phyloP scores from a whole-genome alignment of 257 asterid species.

The Salvia miltiorrhiza region DNA sequence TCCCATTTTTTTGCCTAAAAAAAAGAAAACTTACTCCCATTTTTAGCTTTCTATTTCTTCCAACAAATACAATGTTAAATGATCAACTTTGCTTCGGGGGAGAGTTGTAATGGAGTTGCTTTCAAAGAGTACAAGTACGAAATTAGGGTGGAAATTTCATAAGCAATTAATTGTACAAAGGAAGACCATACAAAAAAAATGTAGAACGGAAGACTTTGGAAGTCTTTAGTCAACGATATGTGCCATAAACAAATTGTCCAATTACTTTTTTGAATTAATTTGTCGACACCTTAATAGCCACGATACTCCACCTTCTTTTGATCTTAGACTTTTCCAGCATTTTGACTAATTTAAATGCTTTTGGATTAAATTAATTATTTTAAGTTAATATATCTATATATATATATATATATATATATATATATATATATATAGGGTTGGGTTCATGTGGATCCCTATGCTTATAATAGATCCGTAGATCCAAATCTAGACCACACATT shows the following conservation, averaged over 20 bases:
- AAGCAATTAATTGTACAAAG: too few species aligned
- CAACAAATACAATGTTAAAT: too few species aligned
- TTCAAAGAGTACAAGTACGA: conserved; percentile 3
- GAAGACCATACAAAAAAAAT: too few species aligned
- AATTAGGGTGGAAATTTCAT: conserved; percentile 17
- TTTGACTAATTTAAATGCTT: background rate
- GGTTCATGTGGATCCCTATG: too few species aligned
- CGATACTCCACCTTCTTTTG: background rate
- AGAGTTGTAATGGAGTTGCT: background rate
- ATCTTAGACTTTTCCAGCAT: background rate
- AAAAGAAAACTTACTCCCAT: too few species aligned
- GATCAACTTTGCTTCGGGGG: too few species aligned
- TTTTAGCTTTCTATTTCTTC: too few species aligned
- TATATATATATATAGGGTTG: too few species aligned
- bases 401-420: background rate
- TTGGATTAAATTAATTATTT: too few species aligned
- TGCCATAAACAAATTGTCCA: background rate
- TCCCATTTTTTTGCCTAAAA: too few species aligned
- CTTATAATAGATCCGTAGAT: too few species aligned
- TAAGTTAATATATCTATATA: background rate
- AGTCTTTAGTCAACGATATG: conserved; percentile 10
- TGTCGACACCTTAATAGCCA: background rate
- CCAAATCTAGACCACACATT: too few species aligned
- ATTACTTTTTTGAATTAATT: background rate
- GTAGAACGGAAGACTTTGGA: conserved; percentile 11